A percentile compares a stretch with the other conserved stretches of the same genome.
Evolutionary conservation across 139 green algal genomes (phyloP).

Genomic region (Haematococcus sp.): DNA sequence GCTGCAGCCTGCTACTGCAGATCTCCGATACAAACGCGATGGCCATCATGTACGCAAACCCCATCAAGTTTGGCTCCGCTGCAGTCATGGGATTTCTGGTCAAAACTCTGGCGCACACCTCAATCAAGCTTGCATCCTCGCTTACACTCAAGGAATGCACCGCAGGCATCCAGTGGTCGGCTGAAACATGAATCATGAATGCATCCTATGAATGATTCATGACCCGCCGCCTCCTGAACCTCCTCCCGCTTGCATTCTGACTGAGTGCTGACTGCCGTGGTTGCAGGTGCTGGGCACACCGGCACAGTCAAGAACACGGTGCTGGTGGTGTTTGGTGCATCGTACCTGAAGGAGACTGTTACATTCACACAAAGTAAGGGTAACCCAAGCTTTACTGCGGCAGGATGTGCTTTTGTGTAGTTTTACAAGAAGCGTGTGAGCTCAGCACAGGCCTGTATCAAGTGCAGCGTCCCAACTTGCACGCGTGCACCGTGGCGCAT

Average conservation of each 20-base stretch:
- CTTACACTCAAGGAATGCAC: slow-evolving; percentile 49
- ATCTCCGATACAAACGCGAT: slow-evolving; percentile 52
- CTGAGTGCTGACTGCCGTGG: neutral
- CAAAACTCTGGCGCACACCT: slow-evolving; percentile 80
- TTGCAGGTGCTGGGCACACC: slow-evolving; percentile 67
- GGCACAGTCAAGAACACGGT: slow-evolving; percentile 89
- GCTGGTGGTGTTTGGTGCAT: slow-evolving; percentile 72
- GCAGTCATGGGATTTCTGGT: slow-evolving; percentile 84
- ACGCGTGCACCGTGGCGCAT: too few species aligned
- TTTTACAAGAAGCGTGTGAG: too few species aligned
- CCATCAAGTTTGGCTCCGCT: slow-evolving; percentile 51
- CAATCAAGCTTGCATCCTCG: slow-evolving; percentile 76
- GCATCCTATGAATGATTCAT: neutral
- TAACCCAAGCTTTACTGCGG: too few species aligned
- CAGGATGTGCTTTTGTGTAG: too few species aligned
- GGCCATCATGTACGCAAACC: slow-evolving; percentile 22
- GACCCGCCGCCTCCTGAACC: too few species aligned
- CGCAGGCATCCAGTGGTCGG: too few species aligned
- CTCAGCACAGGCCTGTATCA: too few species aligned
- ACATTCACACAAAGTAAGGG: neutral
- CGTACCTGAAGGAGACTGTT: slow-evolving; percentile 58
- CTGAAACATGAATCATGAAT: too few species aligned
- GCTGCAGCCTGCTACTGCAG: neutral
- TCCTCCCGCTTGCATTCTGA: neutral
- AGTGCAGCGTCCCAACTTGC: too few species aligned